Evolutionary conservation across 257 asterid genomes (phyloP).

Genomic region (Avicennia marina): DNA sequence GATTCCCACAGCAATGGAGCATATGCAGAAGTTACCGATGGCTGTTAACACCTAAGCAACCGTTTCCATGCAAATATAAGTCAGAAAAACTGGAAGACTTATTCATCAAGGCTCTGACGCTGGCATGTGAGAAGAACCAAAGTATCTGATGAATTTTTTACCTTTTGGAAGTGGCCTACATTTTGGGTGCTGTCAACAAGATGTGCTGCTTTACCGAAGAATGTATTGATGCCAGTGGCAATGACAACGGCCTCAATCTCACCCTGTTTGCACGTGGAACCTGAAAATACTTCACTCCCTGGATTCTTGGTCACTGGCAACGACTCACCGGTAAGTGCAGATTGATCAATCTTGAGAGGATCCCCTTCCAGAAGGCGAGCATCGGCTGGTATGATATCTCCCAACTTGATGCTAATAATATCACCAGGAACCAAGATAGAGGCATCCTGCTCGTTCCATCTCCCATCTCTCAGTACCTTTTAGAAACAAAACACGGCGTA

Average conservation of each 20-base stretch:
- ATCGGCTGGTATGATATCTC: slow-evolving; percentile 82
- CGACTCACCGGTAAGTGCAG: slow-evolving; percentile 83
- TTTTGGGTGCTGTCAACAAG: slow-evolving; percentile 79
- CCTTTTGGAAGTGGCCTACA: slow-evolving; percentile 87
- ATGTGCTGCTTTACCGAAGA: slow-evolving; percentile 89
- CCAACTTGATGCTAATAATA: slow-evolving; percentile 66
- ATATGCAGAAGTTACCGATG: slow-evolving; percentile 79
- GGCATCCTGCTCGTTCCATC: slow-evolving; percentile 82
- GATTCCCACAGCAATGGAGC: slow-evolving; percentile 65
- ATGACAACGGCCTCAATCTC: slow-evolving; percentile 80
- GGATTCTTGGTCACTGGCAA: slow-evolving; percentile 60
- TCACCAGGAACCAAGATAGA: slow-evolving; percentile 79
- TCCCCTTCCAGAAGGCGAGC: slow-evolving; percentile 83
- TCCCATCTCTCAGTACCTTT: slow-evolving; percentile 64
- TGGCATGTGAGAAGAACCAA: too few species aligned
- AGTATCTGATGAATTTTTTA: neutral
- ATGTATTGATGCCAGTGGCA: slow-evolving; percentile 81
- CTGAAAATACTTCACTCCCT: slow-evolving; percentile 63
- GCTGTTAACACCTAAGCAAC: slow-evolving; percentile 56
- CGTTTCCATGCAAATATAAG: neutral
- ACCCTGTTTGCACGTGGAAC: slow-evolving; percentile 91
- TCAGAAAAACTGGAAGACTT: too few species aligned
- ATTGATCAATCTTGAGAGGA: slow-evolving; percentile 75
- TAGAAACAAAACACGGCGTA: neutral
- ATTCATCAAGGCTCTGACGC: too few species aligned